These are phyloP conservation scores for Helenozyma baotianmanensis DNA, from an alignment of 805 yeast genomes.

Conservation along the genomic window DNA sequence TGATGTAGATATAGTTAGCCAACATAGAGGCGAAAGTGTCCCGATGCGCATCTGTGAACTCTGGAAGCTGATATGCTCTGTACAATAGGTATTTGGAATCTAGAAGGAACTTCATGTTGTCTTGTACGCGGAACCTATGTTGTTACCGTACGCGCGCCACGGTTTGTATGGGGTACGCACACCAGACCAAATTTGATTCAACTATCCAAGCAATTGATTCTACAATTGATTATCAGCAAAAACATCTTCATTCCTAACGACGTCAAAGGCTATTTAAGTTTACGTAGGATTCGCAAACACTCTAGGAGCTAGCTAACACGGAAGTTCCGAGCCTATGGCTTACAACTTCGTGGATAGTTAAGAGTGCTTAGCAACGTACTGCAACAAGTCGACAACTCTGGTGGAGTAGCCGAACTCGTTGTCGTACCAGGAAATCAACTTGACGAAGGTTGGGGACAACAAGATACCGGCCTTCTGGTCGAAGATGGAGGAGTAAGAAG, in stretches of 20 bases:
- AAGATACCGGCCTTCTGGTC: slow-evolving; percentile 90
- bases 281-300: no score
- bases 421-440: slow-evolving; percentile 92
- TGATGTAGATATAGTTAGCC: slow-evolving; percentile 9
- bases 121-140: background rate
- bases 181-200: no score
- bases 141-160: no score
- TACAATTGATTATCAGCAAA: background rate
- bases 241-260: background rate
- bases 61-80: slow-evolving; percentile 5
- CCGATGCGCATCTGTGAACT: slow-evolving; percentile 3
- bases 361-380: slow-evolving; percentile 61
- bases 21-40: slow-evolving; percentile 3
- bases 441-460: slow-evolving; percentile 83
- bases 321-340: slow-evolving; percentile 7
- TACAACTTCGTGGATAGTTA: slow-evolving; percentile 13
- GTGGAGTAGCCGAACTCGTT: slow-evolving; percentile 95
- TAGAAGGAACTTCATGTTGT: slow-evolving; percentile 7
- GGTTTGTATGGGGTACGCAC: no score
- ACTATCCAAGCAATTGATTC: slow-evolving; percentile 1
- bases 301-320: slow-evolving; percentile 1
- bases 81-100: slow-evolving; percentile 7
- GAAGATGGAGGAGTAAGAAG: slow-evolving; percentile 80
- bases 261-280: background rate
- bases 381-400: slow-evolving; percentile 88